Base-by-base conservation (phyloP, 495 filamentous ascomycete genomes). In the Niebla homalea region DNA sequence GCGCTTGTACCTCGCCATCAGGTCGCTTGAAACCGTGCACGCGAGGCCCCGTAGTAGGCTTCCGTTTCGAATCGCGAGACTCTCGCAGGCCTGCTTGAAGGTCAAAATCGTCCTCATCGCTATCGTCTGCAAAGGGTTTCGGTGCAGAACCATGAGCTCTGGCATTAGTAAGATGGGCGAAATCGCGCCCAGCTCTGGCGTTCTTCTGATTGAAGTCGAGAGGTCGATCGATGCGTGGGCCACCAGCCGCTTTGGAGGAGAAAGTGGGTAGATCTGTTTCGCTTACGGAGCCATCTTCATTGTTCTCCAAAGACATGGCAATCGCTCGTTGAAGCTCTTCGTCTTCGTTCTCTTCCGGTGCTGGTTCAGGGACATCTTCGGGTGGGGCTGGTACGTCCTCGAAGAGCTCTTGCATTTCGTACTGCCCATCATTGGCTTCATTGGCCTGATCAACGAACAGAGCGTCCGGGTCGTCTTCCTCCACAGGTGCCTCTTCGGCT, bases 261-360 rank as follows among this genome's bases (percentile, higher is more conserved):
- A 56, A 56, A 7, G 23, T 38, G 12, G 37, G 39, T 14, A 46
- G 3, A 10, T 35, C 36, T 21, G 35, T 5, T 12, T 51, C 40
- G 37, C 50, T 50, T 45, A 43, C 52, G 7, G 57, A 26, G 4
- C 22, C 32, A 20, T 62, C 58, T 29, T 62, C 55, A 22, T 60
- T 49, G 11, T 48, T 36, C 43, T 73, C 64, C 12, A 94, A 65
- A 12, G 90, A 97, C 66, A 96, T 72, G 0, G 81, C 81, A 64
- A 96, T 93, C 10, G 90, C 90, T 57, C 74, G 74, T 46, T 77
- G 78, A 0, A 96, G 74, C 49, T 90, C 85, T 51, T 87, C 78
- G 26, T 92, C 85, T 43, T 88, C 84, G n/a, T 26, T 8, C n/a
- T n/a, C 26, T 32, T 32, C 26, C 26, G 7, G 26, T 32, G 26